phyloP scores from a whole-genome alignment of 805 yeast genomes.

The Jamesozyma lodderae region DNA sequence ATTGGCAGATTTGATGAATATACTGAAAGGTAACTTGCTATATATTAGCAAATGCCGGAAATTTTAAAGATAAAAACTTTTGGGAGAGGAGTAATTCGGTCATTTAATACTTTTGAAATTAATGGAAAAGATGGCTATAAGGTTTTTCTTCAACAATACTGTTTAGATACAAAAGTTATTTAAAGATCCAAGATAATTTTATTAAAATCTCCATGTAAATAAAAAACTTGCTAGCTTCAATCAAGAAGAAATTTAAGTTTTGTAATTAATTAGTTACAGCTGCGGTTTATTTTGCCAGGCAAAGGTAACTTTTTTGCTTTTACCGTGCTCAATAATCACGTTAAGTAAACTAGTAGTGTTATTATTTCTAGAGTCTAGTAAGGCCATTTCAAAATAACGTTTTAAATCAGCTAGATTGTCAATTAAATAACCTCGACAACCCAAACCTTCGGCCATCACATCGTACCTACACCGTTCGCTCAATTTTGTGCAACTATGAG shows the following conservation, averaged over 20 bases:
- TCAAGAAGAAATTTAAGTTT: too few species aligned
- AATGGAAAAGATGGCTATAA: too few species aligned
- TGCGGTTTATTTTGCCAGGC: constrained; percentile 54
- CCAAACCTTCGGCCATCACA: constrained; percentile 44
- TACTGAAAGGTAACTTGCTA: too few species aligned
- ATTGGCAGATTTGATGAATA: too few species aligned
- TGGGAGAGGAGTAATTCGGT: too few species aligned
- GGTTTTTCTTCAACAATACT: too few species aligned
- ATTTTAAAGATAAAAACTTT: too few species aligned
- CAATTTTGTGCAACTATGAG: constrained; percentile 42
- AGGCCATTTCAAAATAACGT: constrained; percentile 30
- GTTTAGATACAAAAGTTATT: too few species aligned
- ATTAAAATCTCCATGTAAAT: too few species aligned
- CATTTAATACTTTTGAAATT: too few species aligned
- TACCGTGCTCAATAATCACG: constrained; percentile 53
- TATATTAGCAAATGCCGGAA: too few species aligned
- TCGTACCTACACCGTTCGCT: constrained; percentile 51
- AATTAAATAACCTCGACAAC: constrained; percentile 46
- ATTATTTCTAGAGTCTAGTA: constrained; percentile 21
- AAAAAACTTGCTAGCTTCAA: not conserved
- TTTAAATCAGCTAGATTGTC: constrained; percentile 35
- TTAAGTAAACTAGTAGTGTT: constrained; percentile 42
- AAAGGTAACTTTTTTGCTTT: constrained; percentile 45
- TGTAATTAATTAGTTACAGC: constrained; percentile 1
- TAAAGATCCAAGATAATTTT: too few species aligned